Base-by-base conservation (phyloP, 768 basidiomycete species). In the Krasilnikovozyma curviuscula region DNA sequence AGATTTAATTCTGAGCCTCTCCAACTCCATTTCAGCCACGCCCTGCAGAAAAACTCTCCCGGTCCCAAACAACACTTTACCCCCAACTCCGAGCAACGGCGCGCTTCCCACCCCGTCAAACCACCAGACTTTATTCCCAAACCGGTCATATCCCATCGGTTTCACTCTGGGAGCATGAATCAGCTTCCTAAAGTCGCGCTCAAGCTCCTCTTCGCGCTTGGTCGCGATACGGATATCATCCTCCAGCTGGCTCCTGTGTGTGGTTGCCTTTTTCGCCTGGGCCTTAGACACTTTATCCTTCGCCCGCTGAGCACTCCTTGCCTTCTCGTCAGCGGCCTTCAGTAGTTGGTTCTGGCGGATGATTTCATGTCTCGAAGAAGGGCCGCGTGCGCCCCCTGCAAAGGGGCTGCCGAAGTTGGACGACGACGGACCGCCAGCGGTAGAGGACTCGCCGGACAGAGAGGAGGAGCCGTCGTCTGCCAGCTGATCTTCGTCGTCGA, bases 61-160 rank as follows among this genome's bases (percentile, higher is more conserved):
- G 18, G 86, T 78, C 9, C 86, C 85, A 59, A 84, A 91, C 62
- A 79, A 73, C 25, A 79, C 73, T 25, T 77, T 73, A 3, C 81
- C 82, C 14, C 82, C 82, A 54, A 75, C 77, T 33, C 78, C 79
- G 49, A 85, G 69, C 44, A 91, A 66, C 38, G 79, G 77, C 40
- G 78, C 79, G 5, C 79, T 77, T 7, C 91, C 91, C 71, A 88
- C 74, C 9, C 91, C 91, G 65, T 98, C 91, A 61, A 95, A 84
- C 91, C 91, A 98, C 91, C 91, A 98, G 50, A 93, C 71, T 28
- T 83, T 77, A 61, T 93, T 91, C 59, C 83, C 81, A 65, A 95
- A 98, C 45, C 93, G 73, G 61, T 98, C 93, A 54, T 74, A 73
- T 13, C 93, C 93, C 43, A 97, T 59, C 1, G 89, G 85, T 58